Base-by-base conservation (phyloP, 495 filamentous ascomycete genomes). In the Parachaetomium inaequale region DNA sequence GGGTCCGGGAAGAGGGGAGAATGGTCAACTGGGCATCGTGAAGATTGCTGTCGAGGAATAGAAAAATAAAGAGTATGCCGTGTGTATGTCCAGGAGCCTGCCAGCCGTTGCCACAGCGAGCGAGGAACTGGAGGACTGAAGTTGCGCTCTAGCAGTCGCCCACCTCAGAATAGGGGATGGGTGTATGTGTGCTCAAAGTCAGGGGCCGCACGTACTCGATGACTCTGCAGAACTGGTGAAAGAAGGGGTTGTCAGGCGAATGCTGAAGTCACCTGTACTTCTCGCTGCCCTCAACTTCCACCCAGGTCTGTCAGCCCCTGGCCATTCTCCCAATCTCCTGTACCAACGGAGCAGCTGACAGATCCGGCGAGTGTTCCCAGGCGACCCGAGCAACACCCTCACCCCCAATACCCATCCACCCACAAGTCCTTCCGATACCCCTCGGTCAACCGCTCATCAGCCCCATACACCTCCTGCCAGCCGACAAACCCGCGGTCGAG, bases 381-480 rank as follows among this genome's bases (percentile, higher is more conserved):
- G 10, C 40, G 5, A 43, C 15, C 7, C 23, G n/a, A 53, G 11
- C 38, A 7, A 8, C 29, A n/a, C 17, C 49, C 29, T 69, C 62
- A 74, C 4, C 51, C 63, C 68, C 73, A 83, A 64, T 82, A 84
- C 26, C 78, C 81, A 64, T 89, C 84, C 67, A 81, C 81, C 93
- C 93, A 98, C 49, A 97, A 78, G 78, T 96, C 88, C 71, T 89
- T 89, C 52, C 82, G 82, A 72, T 92, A 98, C 3, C 78, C 89
- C 77, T 96, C 90, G 1, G 94, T 98, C 70, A 98, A 78, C 51
- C 85, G 71, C 66, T 85, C 77, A 76, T 98, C 93, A 55, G 84
- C 80, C 3, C 93, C 89, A 75, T 86, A 96, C 73, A 83, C 81
- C 76, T 93, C 89, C 81, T 96, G 91, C 94, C 94, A 98, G 59